phyloP scores from a whole-genome alignment of 164 flowering plant genomes.

The Vitis rupestris region DNA sequence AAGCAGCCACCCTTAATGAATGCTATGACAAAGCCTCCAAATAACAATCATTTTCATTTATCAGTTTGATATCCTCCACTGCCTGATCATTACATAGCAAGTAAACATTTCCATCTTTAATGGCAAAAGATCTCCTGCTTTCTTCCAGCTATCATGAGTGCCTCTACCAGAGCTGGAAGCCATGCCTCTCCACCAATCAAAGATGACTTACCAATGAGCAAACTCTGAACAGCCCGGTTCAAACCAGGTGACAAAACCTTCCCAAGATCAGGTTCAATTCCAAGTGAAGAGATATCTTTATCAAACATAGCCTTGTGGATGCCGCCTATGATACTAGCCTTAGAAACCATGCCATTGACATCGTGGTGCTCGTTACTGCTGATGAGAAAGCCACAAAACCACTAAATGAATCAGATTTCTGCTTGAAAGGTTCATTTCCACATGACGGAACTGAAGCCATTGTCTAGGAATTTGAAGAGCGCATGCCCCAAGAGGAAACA shows the following conservation, averaged over 20 bases:
- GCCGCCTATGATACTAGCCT: conserved; percentile 17
- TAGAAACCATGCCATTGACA: too few relatives aligned
- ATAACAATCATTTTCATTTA: too few relatives aligned
- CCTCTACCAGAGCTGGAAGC: conserved; percentile 85
- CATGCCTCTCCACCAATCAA: conserved; percentile 73
- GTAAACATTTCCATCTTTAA: too few relatives aligned
- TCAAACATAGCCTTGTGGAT: conserved; percentile 49
- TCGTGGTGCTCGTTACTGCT: too few relatives aligned
- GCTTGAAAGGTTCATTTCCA: too few relatives aligned
- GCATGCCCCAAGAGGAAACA: too few relatives aligned
- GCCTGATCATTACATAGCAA: too few relatives aligned
- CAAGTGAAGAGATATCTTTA: conserved; percentile 67
- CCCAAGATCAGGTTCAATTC: conserved; percentile 56
- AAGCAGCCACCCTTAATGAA: conserved; percentile 57
- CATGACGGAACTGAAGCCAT: too few relatives aligned
- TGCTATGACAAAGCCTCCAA: conserved; percentile 48
- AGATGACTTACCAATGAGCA: conserved; percentile 57
- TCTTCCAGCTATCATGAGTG: conserved; percentile 53
- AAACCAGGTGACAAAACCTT: conserved; percentile 72
- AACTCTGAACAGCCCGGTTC: conserved; percentile 47
- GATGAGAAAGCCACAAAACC: too few relatives aligned
- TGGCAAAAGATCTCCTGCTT: conserved; percentile 14
- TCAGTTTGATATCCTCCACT: too few relatives aligned
- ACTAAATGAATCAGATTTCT: too few relatives aligned
- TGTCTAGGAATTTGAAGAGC: too few relatives aligned